Evolutionary conservation across 169 alveolate species (phyloP).

Genomic region (Plasmodium sp.): DNA sequence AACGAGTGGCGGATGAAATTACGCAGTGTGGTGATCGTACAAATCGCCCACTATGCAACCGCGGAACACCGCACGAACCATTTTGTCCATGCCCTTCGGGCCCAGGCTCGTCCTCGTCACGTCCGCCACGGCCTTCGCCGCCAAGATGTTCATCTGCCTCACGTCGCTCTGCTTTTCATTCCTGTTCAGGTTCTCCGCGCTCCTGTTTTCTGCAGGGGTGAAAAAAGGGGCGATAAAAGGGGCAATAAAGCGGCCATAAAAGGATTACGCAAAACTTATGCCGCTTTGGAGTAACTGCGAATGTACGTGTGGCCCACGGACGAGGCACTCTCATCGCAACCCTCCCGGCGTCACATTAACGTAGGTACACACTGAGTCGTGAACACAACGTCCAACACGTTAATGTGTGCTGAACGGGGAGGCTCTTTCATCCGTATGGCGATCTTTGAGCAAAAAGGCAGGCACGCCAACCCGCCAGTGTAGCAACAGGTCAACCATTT

Average conservation of each 20-base stretch:
- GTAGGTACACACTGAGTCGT: not conserved
- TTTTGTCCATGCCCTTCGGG: slow-evolving; percentile 99
- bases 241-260: not conserved
- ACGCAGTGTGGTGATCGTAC: not conserved
- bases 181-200: slow-evolving; percentile 75
- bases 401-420: not conserved
- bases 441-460: not conserved
- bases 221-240: slow-evolving; percentile 13
- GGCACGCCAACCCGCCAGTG: not conserved
- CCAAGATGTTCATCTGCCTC: slow-evolving; percentile 87
- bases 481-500: not conserved
- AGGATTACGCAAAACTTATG: not conserved
- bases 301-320: not conserved
- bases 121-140: slow-evolving; percentile 97
- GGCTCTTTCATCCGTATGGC: not conserved
- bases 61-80: slow-evolving; percentile 83
- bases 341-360: not conserved
- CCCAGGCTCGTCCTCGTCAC: slow-evolving; percentile 98
- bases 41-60: not conserved
- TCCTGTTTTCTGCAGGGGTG: slow-evolving; percentile 69
- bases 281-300: not conserved
- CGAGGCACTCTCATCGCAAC: not conserved
- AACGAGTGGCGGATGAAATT: not conserved
- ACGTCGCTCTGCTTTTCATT: slow-evolving; percentile 87
- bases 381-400: not conserved